phyloP scores from a whole-genome alignment of 495 filamentous ascomycete genomes.

The Hypoxylon cercidicola region DNA sequence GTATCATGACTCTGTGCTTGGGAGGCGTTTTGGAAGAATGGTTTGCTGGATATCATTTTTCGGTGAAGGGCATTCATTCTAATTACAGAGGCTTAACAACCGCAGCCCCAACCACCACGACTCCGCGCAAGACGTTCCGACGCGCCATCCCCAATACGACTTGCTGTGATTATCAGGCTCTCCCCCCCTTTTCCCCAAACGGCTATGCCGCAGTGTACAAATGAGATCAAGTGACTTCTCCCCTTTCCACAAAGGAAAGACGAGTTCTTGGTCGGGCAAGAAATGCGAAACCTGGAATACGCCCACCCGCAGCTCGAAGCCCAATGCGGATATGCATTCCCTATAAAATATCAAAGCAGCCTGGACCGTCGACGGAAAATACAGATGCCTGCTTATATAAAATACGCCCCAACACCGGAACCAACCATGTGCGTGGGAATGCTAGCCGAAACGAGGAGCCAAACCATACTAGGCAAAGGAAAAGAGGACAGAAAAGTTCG shows the following conservation, averaged over 20 bases:
- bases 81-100: constrained; percentile 46
- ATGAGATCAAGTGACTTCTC: constrained; percentile 33
- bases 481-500: constrained; percentile 15
- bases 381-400: constrained; percentile 46
- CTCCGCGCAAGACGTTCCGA: constrained; percentile 19
- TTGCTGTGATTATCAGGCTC: constrained; percentile 20
- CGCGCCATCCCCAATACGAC: constrained; percentile 12
- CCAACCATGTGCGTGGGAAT: constrained; percentile 53
- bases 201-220: constrained; percentile 37
- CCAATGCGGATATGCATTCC: constrained; percentile 49
- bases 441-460: constrained; percentile 33
- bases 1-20: constrained; percentile 17
- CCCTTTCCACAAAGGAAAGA: constrained; percentile 20
- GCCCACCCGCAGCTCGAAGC: constrained; percentile 39
- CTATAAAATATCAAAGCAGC: constrained; percentile 42
- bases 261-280: constrained; percentile 17
- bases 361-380: constrained; percentile 36
- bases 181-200: constrained; percentile 21
- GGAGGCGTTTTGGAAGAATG: constrained; percentile 24
- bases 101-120: neutral
- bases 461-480: constrained; percentile 22
- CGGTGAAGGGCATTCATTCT: constrained; percentile 45
- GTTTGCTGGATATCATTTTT: constrained; percentile 46
- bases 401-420: constrained; percentile 50
- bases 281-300: constrained; percentile 36